Percentiles rank a stretch among this genome's conserved stretches.
phyloP scores from a whole-genome alignment of 768 basidiomycete species.

The Hydnomerulius pinastri region DNA sequence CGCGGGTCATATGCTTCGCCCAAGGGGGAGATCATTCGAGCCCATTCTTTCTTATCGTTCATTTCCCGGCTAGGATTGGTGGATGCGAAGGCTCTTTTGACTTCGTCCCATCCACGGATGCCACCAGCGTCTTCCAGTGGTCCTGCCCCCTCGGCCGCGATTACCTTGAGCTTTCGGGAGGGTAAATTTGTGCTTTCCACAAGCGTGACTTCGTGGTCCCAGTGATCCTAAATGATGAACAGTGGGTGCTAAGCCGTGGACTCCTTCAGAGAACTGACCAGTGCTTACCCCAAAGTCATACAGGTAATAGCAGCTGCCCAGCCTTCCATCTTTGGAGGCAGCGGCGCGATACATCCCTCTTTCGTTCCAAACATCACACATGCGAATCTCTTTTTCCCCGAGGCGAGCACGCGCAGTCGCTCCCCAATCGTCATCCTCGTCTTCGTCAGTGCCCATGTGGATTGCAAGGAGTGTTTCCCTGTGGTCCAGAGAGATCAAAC shows the following conservation, averaged over 20 bases:
- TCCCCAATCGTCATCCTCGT: slow-evolving; percentile 8
- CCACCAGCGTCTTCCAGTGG: slow-evolving; percentile 7
- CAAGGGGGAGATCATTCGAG: slow-evolving; percentile 1
- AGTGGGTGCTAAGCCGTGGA: not conserved
- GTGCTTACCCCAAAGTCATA: slow-evolving; percentile 23
- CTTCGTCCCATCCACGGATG: slow-evolving; percentile 8
- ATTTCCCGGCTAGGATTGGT: not conserved
- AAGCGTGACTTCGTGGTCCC: slow-evolving; percentile 19
- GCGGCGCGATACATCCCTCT: slow-evolving; percentile 4
- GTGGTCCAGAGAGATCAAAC: slow-evolving; percentile 1
- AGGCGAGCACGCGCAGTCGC: not conserved
- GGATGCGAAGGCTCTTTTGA: slow-evolving; percentile 10
- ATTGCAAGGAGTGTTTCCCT: not conserved
- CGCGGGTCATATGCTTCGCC: slow-evolving; percentile 5
- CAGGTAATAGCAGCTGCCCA: slow-evolving; percentile 17
- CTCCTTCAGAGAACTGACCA: not conserved
- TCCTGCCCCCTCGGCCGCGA: slow-evolving; percentile 5
- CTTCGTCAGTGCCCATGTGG: not conserved
- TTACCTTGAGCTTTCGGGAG: not conserved
- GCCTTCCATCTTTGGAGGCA: not conserved
- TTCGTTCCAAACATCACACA: slow-evolving; percentile 12
- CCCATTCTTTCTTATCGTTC: not conserved
- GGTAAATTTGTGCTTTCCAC: not conserved
- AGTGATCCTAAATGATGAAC: slow-evolving; percentile 16
- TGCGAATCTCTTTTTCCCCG: slow-evolving; percentile 9